Base-by-base conservation (phyloP, 2,329 filamentous ascomycete species). In the Aphanoascus verrucosus region DNA sequence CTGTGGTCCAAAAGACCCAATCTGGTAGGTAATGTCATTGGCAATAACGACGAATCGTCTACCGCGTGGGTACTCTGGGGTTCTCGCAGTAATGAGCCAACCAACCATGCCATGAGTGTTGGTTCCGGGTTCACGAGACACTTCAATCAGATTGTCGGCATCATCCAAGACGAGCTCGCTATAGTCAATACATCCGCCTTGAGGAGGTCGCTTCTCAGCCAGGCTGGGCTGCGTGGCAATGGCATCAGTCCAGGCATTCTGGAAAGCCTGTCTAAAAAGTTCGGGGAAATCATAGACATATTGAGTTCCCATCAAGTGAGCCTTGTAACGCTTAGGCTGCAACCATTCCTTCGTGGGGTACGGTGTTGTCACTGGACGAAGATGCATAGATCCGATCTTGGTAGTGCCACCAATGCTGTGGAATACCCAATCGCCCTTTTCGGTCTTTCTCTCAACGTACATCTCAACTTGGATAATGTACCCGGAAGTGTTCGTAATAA, bases 261-360 rank as follows among this genome's bases (percentile, higher is more conserved):
- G 89, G 67, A 95, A 88, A 43, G 93, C 89, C 73, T 97, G 93
- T 66, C 93, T 83, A 86, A 98, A 98, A 47, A 98, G 83, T 78
- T 98, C 93, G 31, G 93, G 93, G 85, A 98, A 98, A 72, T 98
- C 93, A 70, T 98, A 98, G 52, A 97, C 93, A 69, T 96, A 98
- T 73, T 98, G 93, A 28, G 93, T 98, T 59, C 93, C 93, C 90
- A 98, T 96, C 58, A 97, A 77, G 69, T 98, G 93, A 61, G 93
- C 93, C 84, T 95, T 96, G 83, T 98, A 97, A 63, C 93, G 84
- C 83, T 97, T 97, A 58, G 93, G 93, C 75, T 98, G 93, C 57
- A 98, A 80, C 78, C 90, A 94, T 72, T 96, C 94, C 83, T 98
- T 98, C 66, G 91, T 96, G 37, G 91, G 85, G 72, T 98, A 98